Conservation (phyloP, 2,329 filamentous ascomycete species). For the Eutypa lata region DNA sequence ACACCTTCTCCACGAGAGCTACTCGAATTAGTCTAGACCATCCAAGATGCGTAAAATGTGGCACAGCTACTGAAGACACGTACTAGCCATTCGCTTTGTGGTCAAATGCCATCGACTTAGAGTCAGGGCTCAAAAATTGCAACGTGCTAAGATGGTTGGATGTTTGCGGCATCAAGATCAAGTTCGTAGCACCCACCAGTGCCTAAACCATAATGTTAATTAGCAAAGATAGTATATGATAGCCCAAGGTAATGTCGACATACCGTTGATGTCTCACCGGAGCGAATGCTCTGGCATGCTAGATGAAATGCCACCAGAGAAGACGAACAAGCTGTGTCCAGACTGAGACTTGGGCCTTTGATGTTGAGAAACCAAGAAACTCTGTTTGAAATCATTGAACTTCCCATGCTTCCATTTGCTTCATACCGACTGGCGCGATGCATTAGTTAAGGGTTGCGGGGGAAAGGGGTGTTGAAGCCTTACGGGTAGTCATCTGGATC, state of each 20-base stretch:
- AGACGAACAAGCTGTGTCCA: conserved; percentile 33
- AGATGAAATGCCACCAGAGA: conserved; percentile 26
- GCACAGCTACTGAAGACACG: too few relatives aligned
- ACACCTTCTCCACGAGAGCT: conserved; percentile 50
- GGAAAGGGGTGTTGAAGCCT: conserved; percentile 21
- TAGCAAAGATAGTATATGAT: conserved; percentile 25
- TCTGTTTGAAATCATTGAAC: conserved; percentile 19
- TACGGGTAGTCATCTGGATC: conserved; percentile 1
- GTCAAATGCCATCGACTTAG: background rate
- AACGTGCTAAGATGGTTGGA: conserved; percentile 38
- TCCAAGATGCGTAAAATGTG: too few relatives aligned
- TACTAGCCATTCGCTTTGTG: conserved; percentile 14
- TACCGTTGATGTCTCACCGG: conserved; percentile 17
- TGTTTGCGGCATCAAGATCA: conserved; percentile 17
- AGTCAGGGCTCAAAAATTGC: conserved; percentile 31
- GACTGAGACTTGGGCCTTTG: conserved; percentile 11
- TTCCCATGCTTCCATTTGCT: conserved; percentile 30
- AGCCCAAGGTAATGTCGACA: conserved; percentile 24
- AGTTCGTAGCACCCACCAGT: background rate
- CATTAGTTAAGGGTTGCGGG: too few relatives aligned
- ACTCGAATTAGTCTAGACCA: too few relatives aligned
- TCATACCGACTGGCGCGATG: too few relatives aligned
- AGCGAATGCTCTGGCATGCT: background rate
- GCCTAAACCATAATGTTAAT: conserved; percentile 45
- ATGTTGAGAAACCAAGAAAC: conserved; percentile 28